Evolutionary conservation across 1,139 yeast species (phyloP).

Genomic region (Yamadazyma kanchanaburiensis): DNA sequence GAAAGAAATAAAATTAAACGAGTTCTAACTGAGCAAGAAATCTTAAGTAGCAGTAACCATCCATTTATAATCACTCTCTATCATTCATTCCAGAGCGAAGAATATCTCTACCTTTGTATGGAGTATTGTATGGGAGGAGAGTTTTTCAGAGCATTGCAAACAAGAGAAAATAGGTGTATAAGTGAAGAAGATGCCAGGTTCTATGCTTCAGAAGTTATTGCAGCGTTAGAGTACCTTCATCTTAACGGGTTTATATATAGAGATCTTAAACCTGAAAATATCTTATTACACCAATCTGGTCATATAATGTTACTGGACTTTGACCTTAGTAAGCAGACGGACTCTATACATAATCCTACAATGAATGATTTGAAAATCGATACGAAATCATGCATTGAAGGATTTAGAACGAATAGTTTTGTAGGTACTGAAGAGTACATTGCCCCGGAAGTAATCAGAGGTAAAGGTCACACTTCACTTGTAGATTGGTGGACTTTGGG

Average conservation of each 20-base stretch:
- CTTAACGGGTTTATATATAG: constrained; percentile 95
- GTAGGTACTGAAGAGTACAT: constrained; percentile 98
- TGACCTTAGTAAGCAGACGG: constrained; percentile 89
- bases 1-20: constrained; percentile 91
- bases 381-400: constrained; percentile 92
- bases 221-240: constrained; percentile 93
- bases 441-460: constrained; percentile 96
- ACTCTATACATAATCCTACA: constrained; percentile 20
- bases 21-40: constrained; percentile 95
- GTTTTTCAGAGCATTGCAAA: constrained; percentile 93
- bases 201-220: constrained; percentile 96
- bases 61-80: constrained; percentile 96
- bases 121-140: constrained; percentile 99
- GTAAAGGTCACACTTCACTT: constrained; percentile 95
- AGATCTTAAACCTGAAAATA: constrained; percentile 94
- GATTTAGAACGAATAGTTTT: constrained; percentile 93
- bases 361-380: constrained; percentile 49
- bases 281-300: constrained; percentile 88
- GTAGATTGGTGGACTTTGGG: constrained; percentile 99
- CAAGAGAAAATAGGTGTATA: constrained; percentile 82
- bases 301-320: constrained; percentile 98
- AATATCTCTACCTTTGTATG: constrained; percentile 91
- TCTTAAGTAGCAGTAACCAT: constrained; percentile 90
- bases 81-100: constrained; percentile 95
- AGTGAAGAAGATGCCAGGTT: constrained; percentile 87